Evolutionary conservation across 345 rosid species (phyloP).

Genomic region (Anastatica hierochuntica): DNA sequence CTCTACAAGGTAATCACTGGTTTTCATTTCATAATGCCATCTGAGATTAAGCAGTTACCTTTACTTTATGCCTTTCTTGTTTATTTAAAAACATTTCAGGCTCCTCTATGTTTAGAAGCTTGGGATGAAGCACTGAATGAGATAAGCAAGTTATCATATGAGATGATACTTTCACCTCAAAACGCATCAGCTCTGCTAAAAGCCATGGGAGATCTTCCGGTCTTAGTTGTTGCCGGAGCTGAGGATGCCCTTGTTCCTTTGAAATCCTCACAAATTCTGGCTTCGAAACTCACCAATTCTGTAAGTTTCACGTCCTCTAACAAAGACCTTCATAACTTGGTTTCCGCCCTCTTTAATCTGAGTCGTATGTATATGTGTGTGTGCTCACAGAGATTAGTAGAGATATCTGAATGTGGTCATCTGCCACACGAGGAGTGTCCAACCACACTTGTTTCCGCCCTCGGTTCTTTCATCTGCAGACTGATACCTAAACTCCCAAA

Average conservation of each 20-base stretch:
- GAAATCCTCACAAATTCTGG: constrained; percentile 62
- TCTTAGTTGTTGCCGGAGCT: constrained; percentile 66
- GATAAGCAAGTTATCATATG: constrained; percentile 71
- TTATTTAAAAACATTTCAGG: constrained; percentile 35
- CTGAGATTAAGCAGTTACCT: not conserved
- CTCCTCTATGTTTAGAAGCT: constrained; percentile 70
- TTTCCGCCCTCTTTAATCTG: not conserved
- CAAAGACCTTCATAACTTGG: not conserved
- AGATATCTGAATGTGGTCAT: constrained; percentile 83
- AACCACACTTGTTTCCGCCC: constrained; percentile 58
- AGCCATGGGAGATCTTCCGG: constrained; percentile 56
- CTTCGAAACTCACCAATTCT: constrained; percentile 68
- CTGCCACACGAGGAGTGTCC: constrained; percentile 96
- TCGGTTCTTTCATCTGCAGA: constrained; percentile 59
- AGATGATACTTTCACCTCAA: constrained; percentile 58
- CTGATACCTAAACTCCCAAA: constrained; percentile 32
- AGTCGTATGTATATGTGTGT: not conserved
- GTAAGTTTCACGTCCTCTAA: constrained; percentile 37
- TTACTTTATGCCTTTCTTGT: not conserved
- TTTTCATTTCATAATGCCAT: not conserved
- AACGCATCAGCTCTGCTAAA: constrained; percentile 39
- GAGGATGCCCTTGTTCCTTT: constrained; percentile 70
- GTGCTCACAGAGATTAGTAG: constrained; percentile 62
- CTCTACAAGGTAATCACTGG: constrained; percentile 61
- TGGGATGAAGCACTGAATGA: constrained; percentile 97